These are phyloP conservation scores for Carallia brachiata DNA, from an alignment of 345 rosid genomes.

Conservation along the genomic window DNA sequence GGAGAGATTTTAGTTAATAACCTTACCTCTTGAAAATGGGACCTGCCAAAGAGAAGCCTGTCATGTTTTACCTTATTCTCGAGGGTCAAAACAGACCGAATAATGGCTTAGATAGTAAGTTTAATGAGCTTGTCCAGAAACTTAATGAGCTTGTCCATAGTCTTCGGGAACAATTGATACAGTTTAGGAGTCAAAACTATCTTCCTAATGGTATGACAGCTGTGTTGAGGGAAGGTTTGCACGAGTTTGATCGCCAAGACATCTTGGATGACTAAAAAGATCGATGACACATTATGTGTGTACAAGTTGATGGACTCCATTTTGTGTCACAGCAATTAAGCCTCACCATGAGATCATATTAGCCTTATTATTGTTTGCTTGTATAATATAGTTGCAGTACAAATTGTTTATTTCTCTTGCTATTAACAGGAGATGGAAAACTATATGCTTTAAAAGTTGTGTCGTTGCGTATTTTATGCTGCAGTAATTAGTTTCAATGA, in stretches of 20 bases:
- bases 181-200: conserved; percentile 48
- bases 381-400: background rate
- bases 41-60: too few relatives aligned
- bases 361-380: conserved; percentile 13
- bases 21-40: too few relatives aligned
- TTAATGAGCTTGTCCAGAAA: conserved; percentile 38
- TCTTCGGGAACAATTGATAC: conserved; percentile 51
- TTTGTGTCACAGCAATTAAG: conserved; percentile 1
- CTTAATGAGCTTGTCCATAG: conserved; percentile 54
- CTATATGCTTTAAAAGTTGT: background rate
- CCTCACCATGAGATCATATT: background rate
- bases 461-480: background rate
- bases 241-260: conserved; percentile 48
- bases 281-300: conserved; percentile 13
- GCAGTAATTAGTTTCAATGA: conserved; percentile 1
- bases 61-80: too few relatives aligned
- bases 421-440: background rate
- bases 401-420: background rate
- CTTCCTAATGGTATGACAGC: conserved; percentile 27
- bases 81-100: too few relatives aligned
- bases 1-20: too few relatives aligned
- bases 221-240: conserved; percentile 32
- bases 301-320: conserved; percentile 13
- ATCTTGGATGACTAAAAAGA: conserved; percentile 38
- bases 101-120: too few relatives aligned